Evolutionary conservation across 805 yeast species (phyloP), one percentile per base, ranked within the genome.

Genomic region (Scheffersomyces amazonensis): DNA sequence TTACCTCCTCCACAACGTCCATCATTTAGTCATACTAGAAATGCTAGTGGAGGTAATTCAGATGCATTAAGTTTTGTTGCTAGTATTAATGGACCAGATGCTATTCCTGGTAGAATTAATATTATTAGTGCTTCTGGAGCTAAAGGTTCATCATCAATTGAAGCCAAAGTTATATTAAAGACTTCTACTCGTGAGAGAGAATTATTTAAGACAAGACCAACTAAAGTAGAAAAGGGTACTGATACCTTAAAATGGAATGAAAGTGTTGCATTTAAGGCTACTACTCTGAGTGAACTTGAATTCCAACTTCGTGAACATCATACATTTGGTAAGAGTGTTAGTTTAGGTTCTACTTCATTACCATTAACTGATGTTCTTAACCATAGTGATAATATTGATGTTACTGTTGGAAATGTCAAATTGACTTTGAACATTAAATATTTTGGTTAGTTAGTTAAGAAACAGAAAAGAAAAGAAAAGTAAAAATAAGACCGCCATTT

Each of bases 271-370:
- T 85, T 90, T 66, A 80, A 76, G 52, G 81, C 91, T 4, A 69
- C 82, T 4, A 61, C 80, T 4, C 82, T 76, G 9, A 81, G 82
- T 3, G 72, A 67, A 38, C 52, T 90, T 30, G 64, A 77, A 2
- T 76, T 91, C 52, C 69, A 71, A 29, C 76, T 87, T 19, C 69
- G 78, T 30, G 78, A 81, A 23, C 84, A 78, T 52, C 93, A 86
- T 56, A 74, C 79, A 2, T 73, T 90, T 49, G 89, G 95, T 27
- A 81, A 83, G 53, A 82, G 78, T 48, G 65, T 68, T 19, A 85
- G 78, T 40, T 39, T 88, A 29, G 95, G 84, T 10, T 69, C 69
- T 33, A 80, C 79, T 7, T 67, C 76, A 27, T 50, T 87, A 21
- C 60, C 64, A 10, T 62, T 86, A 44, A 52, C 62, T 29, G 81